Conservation (phyloP, 169 alveolate species). For the Cryptosporidium canis region DNA sequence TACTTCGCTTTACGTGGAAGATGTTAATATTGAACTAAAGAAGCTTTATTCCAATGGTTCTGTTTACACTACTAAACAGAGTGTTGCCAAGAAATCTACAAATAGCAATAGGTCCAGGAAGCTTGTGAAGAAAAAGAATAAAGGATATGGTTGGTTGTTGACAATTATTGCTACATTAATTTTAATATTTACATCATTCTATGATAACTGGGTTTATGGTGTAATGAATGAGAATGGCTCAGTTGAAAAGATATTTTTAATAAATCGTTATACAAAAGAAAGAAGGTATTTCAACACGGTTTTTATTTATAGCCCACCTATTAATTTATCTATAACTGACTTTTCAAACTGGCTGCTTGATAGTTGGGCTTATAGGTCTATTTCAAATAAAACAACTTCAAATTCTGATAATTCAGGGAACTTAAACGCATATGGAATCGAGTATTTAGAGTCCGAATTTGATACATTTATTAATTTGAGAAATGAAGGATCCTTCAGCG, state of each 20-base stretch:
- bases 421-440: not conserved
- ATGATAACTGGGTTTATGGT: not conserved
- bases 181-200: constrained; percentile 6
- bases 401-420: not conserved
- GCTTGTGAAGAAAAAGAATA: constrained; percentile 1
- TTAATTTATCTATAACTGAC: constrained; percentile 7
- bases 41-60: not conserved
- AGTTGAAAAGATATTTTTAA: not conserved
- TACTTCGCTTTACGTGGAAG: not conserved
- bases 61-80: not conserved
- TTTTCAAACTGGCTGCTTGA: constrained; percentile 33
- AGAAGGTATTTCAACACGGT: not conserved
- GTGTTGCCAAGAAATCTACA: not conserved
- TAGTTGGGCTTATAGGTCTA: constrained; percentile 34
- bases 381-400: not conserved
- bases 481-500: not conserved
- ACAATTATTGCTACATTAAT: not conserved
- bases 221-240: not conserved
- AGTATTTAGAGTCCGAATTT: constrained; percentile 32
- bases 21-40: not conserved
- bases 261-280: not conserved
- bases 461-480: constrained; percentile 30
- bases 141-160: constrained; percentile 45
- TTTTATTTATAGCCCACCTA: not conserved
- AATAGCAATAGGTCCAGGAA: not conserved